phyloP scores from a whole-genome alignment of 1,284 basidiomycete species.

The Marasmius fiardii region DNA sequence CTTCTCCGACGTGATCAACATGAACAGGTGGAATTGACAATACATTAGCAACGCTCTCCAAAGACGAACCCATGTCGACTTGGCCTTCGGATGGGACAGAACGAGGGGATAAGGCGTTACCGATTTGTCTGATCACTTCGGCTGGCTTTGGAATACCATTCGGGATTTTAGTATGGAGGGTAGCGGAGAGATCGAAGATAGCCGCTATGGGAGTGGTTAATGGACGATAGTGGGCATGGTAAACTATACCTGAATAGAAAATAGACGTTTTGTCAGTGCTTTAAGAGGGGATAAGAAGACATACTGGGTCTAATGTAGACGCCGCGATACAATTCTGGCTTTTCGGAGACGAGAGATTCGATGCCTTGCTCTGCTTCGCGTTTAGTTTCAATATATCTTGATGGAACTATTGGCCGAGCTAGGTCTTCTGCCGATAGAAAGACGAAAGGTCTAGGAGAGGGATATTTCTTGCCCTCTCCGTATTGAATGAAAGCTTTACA shows the following conservation, averaged over 20 bases:
- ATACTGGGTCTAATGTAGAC: conserved; percentile 85
- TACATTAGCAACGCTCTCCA: conserved; percentile 73
- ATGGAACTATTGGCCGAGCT: conserved; percentile 82
- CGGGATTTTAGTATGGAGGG: conserved; percentile 56
- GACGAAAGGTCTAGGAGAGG: conserved; percentile 70
- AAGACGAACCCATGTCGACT: conserved; percentile 34
- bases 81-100: conserved; percentile 13
- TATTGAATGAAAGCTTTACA: conserved; percentile 69
- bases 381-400: conserved; percentile 87
- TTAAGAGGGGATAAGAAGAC: conserved; percentile 24
- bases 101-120: conserved; percentile 27
- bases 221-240: conserved; percentile 92
- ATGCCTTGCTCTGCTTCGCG: conserved; percentile 83
- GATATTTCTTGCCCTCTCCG: conserved; percentile 26
- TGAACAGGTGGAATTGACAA: conserved; percentile 87
- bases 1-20: conserved; percentile 92
- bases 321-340: conserved; percentile 46
- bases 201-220: conserved; percentile 85
- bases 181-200: conserved; percentile 77
- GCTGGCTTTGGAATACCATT: conserved; percentile 62
- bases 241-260: conserved; percentile 76
- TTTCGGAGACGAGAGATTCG: conserved; percentile 38
- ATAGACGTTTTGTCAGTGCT: conserved; percentile 13
- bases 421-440: conserved; percentile 96
- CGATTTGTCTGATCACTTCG: conserved; percentile 50